These are phyloP conservation scores for Starmerella khaoyaiensis DNA, from an alignment of 805 yeast genomes.

Conservation along the genomic window DNA sequence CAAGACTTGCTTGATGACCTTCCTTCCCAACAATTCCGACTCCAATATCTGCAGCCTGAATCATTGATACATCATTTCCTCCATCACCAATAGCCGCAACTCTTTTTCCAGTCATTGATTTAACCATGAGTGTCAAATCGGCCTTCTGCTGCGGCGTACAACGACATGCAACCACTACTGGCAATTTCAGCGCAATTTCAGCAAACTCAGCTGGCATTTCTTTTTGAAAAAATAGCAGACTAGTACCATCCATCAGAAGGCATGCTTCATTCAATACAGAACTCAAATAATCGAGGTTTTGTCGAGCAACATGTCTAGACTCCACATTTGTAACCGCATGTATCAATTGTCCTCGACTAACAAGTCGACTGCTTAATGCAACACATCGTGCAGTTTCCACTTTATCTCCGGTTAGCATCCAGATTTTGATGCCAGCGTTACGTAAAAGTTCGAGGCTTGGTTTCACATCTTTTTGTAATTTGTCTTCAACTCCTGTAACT, in stretches of 20 bases:
- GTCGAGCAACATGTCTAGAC: constrained; percentile 53
- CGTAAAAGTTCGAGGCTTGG: constrained; percentile 81
- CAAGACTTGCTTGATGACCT: constrained; percentile 92
- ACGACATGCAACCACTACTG: constrained; percentile 95
- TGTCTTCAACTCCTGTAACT: constrained; percentile 94
- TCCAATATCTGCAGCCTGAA: constrained; percentile 97
- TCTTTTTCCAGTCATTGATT: constrained; percentile 67
- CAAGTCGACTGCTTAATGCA: constrained; percentile 86
- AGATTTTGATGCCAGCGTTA: constrained; percentile 92
- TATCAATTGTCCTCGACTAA: constrained; percentile 85
- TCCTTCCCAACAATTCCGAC: constrained; percentile 98
- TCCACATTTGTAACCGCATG: constrained; percentile 64
- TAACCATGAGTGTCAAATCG: constrained; percentile 73
- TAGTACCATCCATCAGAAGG: constrained; percentile 86
- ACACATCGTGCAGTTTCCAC: constrained; percentile 98
- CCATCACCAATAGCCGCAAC: constrained; percentile 99
- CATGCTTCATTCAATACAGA: constrained; percentile 53
- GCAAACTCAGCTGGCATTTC: constrained; percentile 51
- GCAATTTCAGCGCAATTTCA: constrained; percentile 59
- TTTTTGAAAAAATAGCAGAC: constrained; percentile 55
- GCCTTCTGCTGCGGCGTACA: constrained; percentile 99
- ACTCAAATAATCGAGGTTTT: constrained; percentile 54
- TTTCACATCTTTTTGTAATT: constrained; percentile 81
- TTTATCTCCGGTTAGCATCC: constrained; percentile 99
- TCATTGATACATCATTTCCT: constrained; percentile 98